Conservation (phyloP, 2,329 filamentous ascomycete genomes). For the Epichloe hybrida region DNA sequence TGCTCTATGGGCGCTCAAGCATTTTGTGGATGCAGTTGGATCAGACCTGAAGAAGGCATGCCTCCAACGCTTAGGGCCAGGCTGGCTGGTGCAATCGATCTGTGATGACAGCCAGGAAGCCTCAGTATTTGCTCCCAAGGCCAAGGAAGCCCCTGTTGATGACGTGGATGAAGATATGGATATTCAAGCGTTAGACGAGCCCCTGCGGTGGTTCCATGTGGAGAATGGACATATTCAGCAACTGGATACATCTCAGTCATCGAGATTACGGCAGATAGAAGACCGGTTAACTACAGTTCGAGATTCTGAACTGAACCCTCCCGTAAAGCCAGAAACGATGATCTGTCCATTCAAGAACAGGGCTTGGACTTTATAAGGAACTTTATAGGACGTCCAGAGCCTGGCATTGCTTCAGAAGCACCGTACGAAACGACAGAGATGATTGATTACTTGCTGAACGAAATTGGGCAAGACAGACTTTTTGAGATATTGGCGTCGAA, state of each 20-base stretch:
- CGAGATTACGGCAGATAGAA: slow-evolving; percentile 35
- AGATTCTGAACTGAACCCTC: slow-evolving; percentile 54
- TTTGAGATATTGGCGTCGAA: slow-evolving; percentile 74
- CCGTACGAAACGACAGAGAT: slow-evolving; percentile 48
- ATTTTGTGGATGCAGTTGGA: slow-evolving; percentile 62
- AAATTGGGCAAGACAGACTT: slow-evolving; percentile 62
- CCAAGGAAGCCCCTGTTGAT: slow-evolving; percentile 17
- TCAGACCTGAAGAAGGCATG: slow-evolving; percentile 64
- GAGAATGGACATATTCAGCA: slow-evolving; percentile 18
- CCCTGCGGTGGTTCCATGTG: slow-evolving; percentile 23
- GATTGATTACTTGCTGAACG: slow-evolving; percentile 70
- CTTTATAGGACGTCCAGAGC: slow-evolving; percentile 52
- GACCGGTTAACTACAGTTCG: slow-evolving; percentile 37
- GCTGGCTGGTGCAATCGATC: slow-evolving; percentile 71
- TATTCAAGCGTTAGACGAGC: slow-evolving; percentile 35
- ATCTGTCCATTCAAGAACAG: slow-evolving; percentile 80
- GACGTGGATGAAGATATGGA: slow-evolving; percentile 46
- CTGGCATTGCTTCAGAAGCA: slow-evolving; percentile 36
- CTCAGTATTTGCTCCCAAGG: slow-evolving; percentile 27
- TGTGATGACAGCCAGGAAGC: slow-evolving; percentile 46
- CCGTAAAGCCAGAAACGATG: slow-evolving; percentile 59
- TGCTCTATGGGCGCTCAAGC: slow-evolving; percentile 87
- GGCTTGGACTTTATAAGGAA: slow-evolving; percentile 83
- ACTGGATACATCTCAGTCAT: slow-evolving; percentile 23
- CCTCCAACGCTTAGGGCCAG: slow-evolving; percentile 61